Percentiles rank a stretch among this genome's conserved stretches.
These are phyloP conservation scores for Sugiyamaella chiloensis DNA, from an alignment of 805 yeast genomes.

Conservation along the genomic window DNA sequence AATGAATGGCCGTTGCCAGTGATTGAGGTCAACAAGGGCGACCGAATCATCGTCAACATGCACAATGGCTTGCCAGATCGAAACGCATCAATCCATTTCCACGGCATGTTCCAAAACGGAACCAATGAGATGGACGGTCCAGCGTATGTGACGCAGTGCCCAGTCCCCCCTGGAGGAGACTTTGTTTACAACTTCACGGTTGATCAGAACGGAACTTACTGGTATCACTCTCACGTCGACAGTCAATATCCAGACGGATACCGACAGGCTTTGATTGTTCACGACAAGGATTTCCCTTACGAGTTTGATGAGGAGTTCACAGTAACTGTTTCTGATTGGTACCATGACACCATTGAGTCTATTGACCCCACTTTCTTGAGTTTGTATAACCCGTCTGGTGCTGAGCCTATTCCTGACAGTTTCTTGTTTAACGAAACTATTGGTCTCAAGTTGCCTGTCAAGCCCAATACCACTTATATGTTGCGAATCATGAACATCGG, in stretches of 20 bases:
- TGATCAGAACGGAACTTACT: constrained; percentile 83
- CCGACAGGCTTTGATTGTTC: constrained; percentile 59
- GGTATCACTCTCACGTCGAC: constrained; percentile 94
- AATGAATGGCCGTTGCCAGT: constrained; percentile 87
- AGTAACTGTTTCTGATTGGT: constrained; percentile 80
- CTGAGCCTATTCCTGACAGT: constrained; percentile 91
- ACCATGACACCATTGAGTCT: constrained; percentile 61
- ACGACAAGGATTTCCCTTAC: constrained; percentile 63
- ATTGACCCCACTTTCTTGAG: constrained; percentile 54
- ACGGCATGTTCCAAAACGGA: constrained; percentile 83
- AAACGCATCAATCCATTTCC: constrained; percentile 85
- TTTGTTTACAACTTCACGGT: constrained; percentile 86
- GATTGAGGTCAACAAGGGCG: constrained; percentile 73
- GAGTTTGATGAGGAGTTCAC: constrained; percentile 61
- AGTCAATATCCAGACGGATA: constrained; percentile 93
- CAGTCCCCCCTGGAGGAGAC: constrained; percentile 75
- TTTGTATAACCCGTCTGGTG: constrained; percentile 90
- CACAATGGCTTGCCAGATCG: constrained; percentile 68
- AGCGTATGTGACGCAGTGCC: constrained; percentile 83
- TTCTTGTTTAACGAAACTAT: constrained; percentile 77
- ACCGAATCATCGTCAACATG: constrained; percentile 66
- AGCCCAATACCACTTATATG: constrained; percentile 83
- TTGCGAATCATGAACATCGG: constrained; percentile 81
- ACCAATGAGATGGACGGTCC: constrained; percentile 88
- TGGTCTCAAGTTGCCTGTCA: constrained; percentile 51